Base-by-base conservation (phyloP, 2,329 filamentous ascomycete species). In the Pseudohalonectria lignicola region DNA sequence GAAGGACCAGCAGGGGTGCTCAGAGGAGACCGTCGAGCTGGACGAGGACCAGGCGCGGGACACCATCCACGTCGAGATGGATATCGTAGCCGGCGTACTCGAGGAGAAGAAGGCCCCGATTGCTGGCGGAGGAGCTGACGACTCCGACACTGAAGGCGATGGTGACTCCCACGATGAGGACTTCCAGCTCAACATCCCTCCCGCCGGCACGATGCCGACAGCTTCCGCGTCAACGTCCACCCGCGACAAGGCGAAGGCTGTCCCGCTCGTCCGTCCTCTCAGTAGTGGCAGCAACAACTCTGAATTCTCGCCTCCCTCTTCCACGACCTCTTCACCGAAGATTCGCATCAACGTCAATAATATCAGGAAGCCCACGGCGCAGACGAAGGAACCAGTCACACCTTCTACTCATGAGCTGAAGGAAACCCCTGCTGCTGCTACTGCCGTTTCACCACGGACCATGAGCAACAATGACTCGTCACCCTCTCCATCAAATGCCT, bases 1-100 rank as follows among this genome's bases (percentile, higher is more conserved):
- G 12, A 6, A 13, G 12, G 12, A 19, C n/a, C 16, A 26, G 19
- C 12, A 17, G 11, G n/a, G 15, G 16, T 5, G 13, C 34, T 23
- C 21, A 7, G 26, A 31, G 13, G 19, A n/a, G 15, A 18, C 4
- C 16, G 37, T 50, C 13, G 49, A 50, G 20, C 44, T 50, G 13
- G 46, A 46, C 40, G 49, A 46, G 12, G 41, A 46, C 12, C 33
- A 45, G 29, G 48, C 46, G 18, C 41, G 29, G 11, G 31, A 40
- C 1, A 38, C 45, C 41, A 42, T 37, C 5, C 47, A 51, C 34
- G 40, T 50, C 34, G 47, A 48, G 16, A 46, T 52, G 45, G 43
- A 50, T 20, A 26, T 49, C 8, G 43, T 42, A 25, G 34, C 48
- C 4, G 50, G 47, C 2, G 18, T 51, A 6, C 36, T 47, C 4